phyloP scores from a whole-genome alignment of 2,329 filamentous ascomycete genomes.

The Fusarium azukiicola region DNA sequence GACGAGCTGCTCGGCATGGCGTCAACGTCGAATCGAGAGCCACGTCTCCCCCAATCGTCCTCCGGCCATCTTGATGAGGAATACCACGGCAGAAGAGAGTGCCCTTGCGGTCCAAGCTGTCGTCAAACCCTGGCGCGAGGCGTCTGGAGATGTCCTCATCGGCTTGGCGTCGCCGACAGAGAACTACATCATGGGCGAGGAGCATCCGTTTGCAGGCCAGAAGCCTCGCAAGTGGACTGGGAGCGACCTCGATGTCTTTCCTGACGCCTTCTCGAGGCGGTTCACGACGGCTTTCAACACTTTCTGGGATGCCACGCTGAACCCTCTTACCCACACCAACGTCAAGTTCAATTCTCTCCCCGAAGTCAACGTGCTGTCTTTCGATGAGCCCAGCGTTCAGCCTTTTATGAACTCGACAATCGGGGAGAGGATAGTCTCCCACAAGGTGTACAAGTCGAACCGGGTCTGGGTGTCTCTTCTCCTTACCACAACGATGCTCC shows the following conservation, averaged over 20 bases:
- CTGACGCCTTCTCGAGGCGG: slow-evolving; percentile 6
- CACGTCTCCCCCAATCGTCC: background rate
- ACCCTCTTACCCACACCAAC: slow-evolving; percentile 14
- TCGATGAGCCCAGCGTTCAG: background rate
- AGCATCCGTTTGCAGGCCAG: background rate
- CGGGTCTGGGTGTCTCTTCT: slow-evolving; percentile 1
- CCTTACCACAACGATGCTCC: background rate
- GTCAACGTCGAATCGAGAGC: background rate
- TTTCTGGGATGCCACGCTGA: slow-evolving; percentile 13
- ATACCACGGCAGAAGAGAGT: background rate
- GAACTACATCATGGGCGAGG: slow-evolving; percentile 20
- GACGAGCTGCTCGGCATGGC: background rate
- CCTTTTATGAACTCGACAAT: slow-evolving; percentile 21
- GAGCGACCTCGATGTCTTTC: background rate
- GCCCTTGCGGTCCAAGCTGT: background rate
- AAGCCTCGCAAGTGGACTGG: background rate
- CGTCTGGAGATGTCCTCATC: background rate
- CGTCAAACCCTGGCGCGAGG: background rate
- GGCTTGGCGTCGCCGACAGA: background rate
- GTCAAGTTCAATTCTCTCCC: background rate
- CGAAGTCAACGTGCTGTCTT: background rate
- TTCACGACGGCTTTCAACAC: slow-evolving; percentile 25
- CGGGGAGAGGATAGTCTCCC: background rate
- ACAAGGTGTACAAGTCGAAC: slow-evolving; percentile 5
- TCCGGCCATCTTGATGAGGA: background rate